A percentile compares a stretch with the other conserved stretches of the same genome.
Evolutionary conservation across 305 asterid species (phyloP).

Genomic region (Euphrasia arctica): DNA sequence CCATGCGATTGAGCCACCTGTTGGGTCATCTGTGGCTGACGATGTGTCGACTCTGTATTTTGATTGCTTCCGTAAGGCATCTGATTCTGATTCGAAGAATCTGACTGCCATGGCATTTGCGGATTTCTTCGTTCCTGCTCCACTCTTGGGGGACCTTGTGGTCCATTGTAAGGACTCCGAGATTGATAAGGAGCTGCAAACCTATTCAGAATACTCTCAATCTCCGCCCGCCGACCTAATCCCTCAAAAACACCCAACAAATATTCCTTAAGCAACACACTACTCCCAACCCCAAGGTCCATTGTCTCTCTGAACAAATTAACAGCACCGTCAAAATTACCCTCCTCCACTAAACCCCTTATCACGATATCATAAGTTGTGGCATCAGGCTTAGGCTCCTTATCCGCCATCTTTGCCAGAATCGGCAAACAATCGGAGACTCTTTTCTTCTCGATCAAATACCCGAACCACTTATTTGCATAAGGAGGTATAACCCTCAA

Average conservation of each 20-base stretch:
- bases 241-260: slow-evolving; percentile 56
- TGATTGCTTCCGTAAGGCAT: slow-evolving; percentile 23
- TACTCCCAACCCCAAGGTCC: slow-evolving; percentile 50
- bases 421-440: slow-evolving; percentile 59
- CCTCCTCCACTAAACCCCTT: slow-evolving; percentile 59
- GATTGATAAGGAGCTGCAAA: slow-evolving; percentile 27
- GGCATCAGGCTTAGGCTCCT: slow-evolving; percentile 82
- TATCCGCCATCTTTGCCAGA: slow-evolving; percentile 62
- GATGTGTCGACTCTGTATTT: slow-evolving; percentile 25
- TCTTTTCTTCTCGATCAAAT: slow-evolving; percentile 66
- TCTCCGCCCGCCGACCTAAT: slow-evolving; percentile 49
- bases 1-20: slow-evolving; percentile 24
- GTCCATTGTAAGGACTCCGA: slow-evolving; percentile 30
- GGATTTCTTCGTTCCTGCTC: slow-evolving; percentile 33
- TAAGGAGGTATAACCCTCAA: slow-evolving; percentile 75
- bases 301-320: slow-evolving; percentile 56
- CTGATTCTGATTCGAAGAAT: slow-evolving; percentile 21
- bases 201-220: slow-evolving; percentile 49
- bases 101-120: slow-evolving; percentile 35
- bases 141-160: slow-evolving; percentile 24
- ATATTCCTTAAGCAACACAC: slow-evolving; percentile 53
- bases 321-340: slow-evolving; percentile 42
- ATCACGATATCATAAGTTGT: slow-evolving; percentile 66
- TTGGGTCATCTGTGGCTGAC: slow-evolving; percentile 22
- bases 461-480: slow-evolving; percentile 75